A percentile compares a stretch with the other conserved stretches of the same genome.
Evolutionary conservation across 768 basidiomycete species (phyloP).

Genomic region (Calocera viscosa): DNA sequence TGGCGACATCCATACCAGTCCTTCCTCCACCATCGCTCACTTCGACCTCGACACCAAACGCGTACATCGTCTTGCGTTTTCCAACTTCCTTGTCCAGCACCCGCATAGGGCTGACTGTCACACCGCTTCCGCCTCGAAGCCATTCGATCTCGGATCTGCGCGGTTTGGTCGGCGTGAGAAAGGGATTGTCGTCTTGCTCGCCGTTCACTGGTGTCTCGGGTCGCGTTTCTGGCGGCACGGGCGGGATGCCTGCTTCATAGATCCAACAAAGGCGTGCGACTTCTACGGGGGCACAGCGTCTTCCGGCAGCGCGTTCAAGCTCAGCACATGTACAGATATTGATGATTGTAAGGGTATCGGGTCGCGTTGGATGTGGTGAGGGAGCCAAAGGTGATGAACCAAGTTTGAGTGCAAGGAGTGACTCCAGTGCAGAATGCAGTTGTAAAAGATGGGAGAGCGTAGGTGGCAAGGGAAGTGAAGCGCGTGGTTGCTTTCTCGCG

Average conservation of each 20-base stretch:
- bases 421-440: conserved; percentile 36
- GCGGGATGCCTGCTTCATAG: not conserved
- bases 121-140: not conserved
- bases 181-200: not conserved
- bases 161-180: not conserved
- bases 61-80: not conserved
- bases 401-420: not conserved
- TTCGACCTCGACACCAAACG: not conserved
- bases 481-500: not conserved
- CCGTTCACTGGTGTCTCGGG: not conserved
- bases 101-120: not conserved
- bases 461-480: conserved; percentile 14
- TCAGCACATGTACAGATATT: not conserved
- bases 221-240: not conserved
- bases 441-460: conserved; percentile 24
- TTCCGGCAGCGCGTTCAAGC: not conserved
- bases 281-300: not conserved
- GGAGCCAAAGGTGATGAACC: not conserved
- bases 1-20: not conserved
- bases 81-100: not conserved
- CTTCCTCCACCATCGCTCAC: not conserved
- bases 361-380: not conserved
- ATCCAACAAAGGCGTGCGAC: not conserved
- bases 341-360: not conserved
- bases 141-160: not conserved